A percentile compares a stretch with the other conserved stretches of the same genome.
Conservation (phyloP, 2,329 filamentous ascomycete genomes). For the Amauroascus niger region DNA sequence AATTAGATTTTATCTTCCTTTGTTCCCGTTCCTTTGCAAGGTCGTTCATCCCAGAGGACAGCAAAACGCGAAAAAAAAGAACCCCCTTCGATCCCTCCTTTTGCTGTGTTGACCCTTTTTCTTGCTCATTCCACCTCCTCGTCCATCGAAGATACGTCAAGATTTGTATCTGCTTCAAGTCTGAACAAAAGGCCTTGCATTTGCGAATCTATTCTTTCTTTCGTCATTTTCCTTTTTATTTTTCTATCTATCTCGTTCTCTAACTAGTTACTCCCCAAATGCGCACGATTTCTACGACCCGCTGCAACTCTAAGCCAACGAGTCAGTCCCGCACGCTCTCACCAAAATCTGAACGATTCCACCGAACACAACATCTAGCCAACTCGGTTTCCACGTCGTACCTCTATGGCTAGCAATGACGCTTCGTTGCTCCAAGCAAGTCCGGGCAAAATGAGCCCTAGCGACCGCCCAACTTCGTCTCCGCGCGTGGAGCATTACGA, state of each 20-base stretch:
- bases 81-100: no score
- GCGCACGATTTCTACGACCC: neutral
- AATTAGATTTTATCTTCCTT: neutral
- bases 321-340: neutral
- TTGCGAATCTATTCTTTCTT: neutral
- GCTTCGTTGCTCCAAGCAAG: neutral
- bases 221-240: no score
- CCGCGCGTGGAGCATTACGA: constrained; percentile 62
- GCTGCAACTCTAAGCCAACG: neutral
- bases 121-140: no score
- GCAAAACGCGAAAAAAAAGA: neutral
- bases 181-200: no score
- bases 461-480: constrained; percentile 35
- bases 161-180: no score
- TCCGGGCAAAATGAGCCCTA: neutral
- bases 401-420: neutral
- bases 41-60: neutral
- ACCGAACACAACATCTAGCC: neutral
- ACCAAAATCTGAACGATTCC: neutral
- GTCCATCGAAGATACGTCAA: no score
- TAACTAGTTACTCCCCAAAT: constrained; percentile 1
- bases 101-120: no score
- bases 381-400: neutral
- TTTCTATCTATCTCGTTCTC: neutral
- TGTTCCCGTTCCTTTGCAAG: neutral